Base-by-base conservation (phyloP, 148 eudicot genomes). In the Pharnaceum exiguum region DNA sequence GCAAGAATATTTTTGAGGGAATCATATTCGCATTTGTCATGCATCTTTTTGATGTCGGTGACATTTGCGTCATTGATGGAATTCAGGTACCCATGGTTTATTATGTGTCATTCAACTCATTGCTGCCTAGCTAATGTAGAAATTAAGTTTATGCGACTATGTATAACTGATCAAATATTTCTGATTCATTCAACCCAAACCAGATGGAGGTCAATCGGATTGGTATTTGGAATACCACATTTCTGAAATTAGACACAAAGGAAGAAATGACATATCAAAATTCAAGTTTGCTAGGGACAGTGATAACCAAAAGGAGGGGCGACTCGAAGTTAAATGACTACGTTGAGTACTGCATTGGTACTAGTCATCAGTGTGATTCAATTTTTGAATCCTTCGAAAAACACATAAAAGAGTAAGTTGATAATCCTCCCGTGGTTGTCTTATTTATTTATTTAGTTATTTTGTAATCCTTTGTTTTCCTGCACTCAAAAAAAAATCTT, bases 41-140 rank as follows among this genome's bases (percentile, higher is more conserved):
- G 81, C 81, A 77, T 51, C 81, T 77, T 25, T 77, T 77, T 56
- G 71, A 77, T 46, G 74, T 77, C 44, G 77, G 81, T 31, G 77
- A 77, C 36, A 60, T 71, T 15, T 77, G 81, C 32, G 60, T 64
- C 32, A 59, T 77, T 44, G 77, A 72, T 9, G 74, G 65, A 9
- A 51, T 9, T 3, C 29, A 4, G 18, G n/a, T 25, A 13, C 7
- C 6, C 5, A 3, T 13, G 10, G 10, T 4, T 51, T 17, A 8
- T 27, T 23, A 3, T 13, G n/a, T 51, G 28, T 50, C 3, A 26
- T 31, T 16, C 0, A n/a, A n/a, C n/a, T n/a, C n/a, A n/a, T n/a
- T n/a, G n/a, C n/a, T n/a, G n/a, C n/a, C n/a, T n/a, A n/a, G n/a
- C n/a, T n/a, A n/a, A n/a, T n/a, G n/a, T n/a, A n/a, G n/a, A n/a